Conservation (phyloP, 2,329 filamentous ascomycete species). For the Pseudogymnoascus sp. region DNA sequence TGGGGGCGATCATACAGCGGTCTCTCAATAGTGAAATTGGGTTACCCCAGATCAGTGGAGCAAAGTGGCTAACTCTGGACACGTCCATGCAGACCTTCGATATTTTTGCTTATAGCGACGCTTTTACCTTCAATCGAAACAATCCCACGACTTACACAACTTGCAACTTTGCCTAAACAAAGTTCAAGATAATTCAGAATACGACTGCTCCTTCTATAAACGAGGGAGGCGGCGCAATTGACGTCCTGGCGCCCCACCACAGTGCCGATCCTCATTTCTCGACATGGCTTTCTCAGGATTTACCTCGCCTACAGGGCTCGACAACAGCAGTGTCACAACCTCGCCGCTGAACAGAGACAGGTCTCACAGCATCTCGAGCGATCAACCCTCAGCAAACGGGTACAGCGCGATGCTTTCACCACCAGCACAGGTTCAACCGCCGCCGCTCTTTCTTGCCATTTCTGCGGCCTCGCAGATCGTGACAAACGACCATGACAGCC, state of each 20-base stretch:
- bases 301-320: constrained; percentile 1
- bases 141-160: background rate
- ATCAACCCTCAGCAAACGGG: constrained; percentile 54
- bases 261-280: constrained; percentile 3
- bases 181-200: background rate
- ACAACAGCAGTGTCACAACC: background rate
- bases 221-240: background rate
- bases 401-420: constrained; percentile 55
- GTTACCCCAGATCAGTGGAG: constrained; percentile 5
- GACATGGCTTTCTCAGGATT: background rate
- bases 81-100: background rate
- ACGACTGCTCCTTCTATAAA: constrained; percentile 1
- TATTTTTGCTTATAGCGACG: background rate
- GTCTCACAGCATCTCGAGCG: constrained; percentile 60
- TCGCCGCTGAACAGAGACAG: background rate
- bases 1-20: constrained; percentile 2
- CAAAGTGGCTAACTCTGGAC: constrained; percentile 1
- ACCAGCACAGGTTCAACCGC: constrained; percentile 61
- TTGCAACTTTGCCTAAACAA: background rate
- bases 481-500: constrained; percentile 75
- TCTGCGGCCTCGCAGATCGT: constrained; percentile 88
- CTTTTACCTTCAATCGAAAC: background rate
- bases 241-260: background rate
- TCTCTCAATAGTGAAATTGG: background rate
- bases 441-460: constrained; percentile 78